Conservation (phyloP, 768 basidiomycete species). For the Amanita inopinata region DNA sequence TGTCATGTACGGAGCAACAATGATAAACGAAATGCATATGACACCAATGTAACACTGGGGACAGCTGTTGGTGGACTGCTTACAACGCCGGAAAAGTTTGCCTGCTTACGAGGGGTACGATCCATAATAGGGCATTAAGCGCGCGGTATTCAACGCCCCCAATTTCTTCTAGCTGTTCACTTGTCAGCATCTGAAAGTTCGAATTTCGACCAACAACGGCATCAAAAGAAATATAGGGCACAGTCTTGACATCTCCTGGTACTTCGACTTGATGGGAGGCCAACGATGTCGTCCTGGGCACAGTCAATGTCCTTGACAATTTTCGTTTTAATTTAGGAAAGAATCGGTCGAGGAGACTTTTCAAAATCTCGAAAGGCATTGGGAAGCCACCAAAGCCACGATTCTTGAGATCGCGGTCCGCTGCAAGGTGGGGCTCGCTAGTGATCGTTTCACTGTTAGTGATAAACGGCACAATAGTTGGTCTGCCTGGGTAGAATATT, state of each 20-base stretch:
- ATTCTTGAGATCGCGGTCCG: slow-evolving; percentile 21
- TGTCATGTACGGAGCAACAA: slow-evolving; percentile 77
- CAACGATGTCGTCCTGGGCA: slow-evolving; percentile 61
- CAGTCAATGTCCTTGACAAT: slow-evolving; percentile 62
- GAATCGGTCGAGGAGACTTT: slow-evolving; percentile 35
- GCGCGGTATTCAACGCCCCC: slow-evolving; percentile 92
- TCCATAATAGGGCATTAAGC: slow-evolving; percentile 71
- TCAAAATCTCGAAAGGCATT: slow-evolving; percentile 50
- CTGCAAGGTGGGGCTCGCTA: slow-evolving; percentile 13
- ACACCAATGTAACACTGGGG: slow-evolving; percentile 69
- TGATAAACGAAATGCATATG: slow-evolving; percentile 60
- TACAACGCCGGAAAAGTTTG: slow-evolving; percentile 1
- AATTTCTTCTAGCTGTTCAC: slow-evolving; percentile 82
- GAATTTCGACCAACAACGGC: slow-evolving; percentile 79
- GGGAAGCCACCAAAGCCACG: slow-evolving; percentile 67
- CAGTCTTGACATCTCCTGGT: slow-evolving; percentile 37
- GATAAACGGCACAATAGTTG: too few species aligned
- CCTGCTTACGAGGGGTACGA: slow-evolving; percentile 65
- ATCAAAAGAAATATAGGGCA: slow-evolving; percentile 80
- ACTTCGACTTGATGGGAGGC: slow-evolving; percentile 30
- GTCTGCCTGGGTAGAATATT: too few species aligned
- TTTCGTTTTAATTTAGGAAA: slow-evolving; percentile 56
- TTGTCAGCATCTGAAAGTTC: slow-evolving; percentile 53
- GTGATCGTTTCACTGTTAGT: slow-evolving; percentile 13
- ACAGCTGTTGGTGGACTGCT: slow-evolving; percentile 3